Base-by-base conservation (phyloP, 2,329 filamentous ascomycete species). In the Dothiorella sarmentorum region DNA sequence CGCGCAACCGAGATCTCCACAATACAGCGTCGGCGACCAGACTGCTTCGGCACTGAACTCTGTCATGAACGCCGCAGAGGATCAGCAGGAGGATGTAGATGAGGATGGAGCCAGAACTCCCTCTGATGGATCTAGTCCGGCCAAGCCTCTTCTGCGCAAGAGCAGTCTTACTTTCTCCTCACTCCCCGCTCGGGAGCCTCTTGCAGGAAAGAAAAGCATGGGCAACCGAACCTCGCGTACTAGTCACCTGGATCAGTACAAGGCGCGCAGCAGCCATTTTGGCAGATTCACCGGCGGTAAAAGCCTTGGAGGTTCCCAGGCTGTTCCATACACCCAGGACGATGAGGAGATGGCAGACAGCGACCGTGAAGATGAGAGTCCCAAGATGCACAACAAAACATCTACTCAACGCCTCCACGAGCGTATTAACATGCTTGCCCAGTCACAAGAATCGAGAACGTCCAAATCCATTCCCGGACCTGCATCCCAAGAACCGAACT, bases 151-250 rank as follows among this genome's bases (percentile, higher is more conserved):
- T 27, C 83, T 95, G 64, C 87, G 93, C 61, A 97, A 97, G 79
- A 96, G 92, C 74, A 97, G 93, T 71, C 81, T 99, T 61, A 96
- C 89, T 60, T 97, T 99, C 75, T 91, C 94, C 35, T 91, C 94
- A 17, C 80, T 99, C 11, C 94, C 94, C 27, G 92, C 93, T 2
- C 84, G 94, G 61, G 93, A 97, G 68, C 93, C 93, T 33, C 78
- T 97, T 55, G 85, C 86, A 29, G 84, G 84, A 15, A 95, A 95
- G 71, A 93, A 92, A 75, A 95, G 89, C 70, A 84, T 91, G 67
- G 91, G 82, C 43, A 81, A 82, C 18, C 82, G 90, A 51, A 76
- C 84, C 53, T 92, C 90, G 20, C 82, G 90, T 61, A 89, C 85
- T 6, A 96, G 90, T 67, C 88, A 96, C 64, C 71, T 92, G 33